Evolutionary conservation across 306 rosid genomes (phyloP).

Genomic region (Cicer judaicum): DNA sequence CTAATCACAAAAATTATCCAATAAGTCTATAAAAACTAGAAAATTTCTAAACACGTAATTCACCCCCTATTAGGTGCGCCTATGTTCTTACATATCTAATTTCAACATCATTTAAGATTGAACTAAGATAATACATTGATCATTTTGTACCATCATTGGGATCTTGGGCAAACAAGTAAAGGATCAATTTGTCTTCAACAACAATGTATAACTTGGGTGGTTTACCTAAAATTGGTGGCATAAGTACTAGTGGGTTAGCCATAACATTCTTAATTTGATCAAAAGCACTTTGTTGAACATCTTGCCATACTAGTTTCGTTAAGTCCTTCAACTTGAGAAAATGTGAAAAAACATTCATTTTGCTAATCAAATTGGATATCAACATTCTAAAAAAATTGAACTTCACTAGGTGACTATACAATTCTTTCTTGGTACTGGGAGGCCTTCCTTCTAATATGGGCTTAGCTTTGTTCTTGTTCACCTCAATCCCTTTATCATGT

Average conservation of each 20-base stretch:
- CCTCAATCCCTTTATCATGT: not conserved
- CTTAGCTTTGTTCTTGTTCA: not conserved
- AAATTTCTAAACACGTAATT: too few relatives aligned
- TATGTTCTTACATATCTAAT: too few relatives aligned
- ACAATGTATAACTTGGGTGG: not conserved
- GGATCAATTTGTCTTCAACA: too few relatives aligned
- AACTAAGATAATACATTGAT: too few relatives aligned
- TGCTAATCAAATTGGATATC: not conserved
- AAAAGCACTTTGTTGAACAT: not conserved
- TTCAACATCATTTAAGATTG: too few relatives aligned
- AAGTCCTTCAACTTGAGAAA: too few relatives aligned
- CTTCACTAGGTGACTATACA: not conserved
- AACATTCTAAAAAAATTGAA: not conserved
- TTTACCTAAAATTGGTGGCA: not conserved
- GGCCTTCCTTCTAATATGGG: not conserved
- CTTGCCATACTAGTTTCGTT: not conserved
- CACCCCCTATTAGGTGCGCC: too few relatives aligned
- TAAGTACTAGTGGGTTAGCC: not conserved
- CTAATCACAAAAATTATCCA: too few relatives aligned
- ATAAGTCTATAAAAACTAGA: too few relatives aligned
- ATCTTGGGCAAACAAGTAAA: too few relatives aligned
- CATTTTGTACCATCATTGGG: too few relatives aligned
- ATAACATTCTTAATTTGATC: not conserved
- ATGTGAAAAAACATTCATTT: not conserved
- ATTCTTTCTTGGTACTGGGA: not conserved